phyloP scores from a whole-genome alignment of 306 rosid species.

The Cucurbita argyrosperma region DNA sequence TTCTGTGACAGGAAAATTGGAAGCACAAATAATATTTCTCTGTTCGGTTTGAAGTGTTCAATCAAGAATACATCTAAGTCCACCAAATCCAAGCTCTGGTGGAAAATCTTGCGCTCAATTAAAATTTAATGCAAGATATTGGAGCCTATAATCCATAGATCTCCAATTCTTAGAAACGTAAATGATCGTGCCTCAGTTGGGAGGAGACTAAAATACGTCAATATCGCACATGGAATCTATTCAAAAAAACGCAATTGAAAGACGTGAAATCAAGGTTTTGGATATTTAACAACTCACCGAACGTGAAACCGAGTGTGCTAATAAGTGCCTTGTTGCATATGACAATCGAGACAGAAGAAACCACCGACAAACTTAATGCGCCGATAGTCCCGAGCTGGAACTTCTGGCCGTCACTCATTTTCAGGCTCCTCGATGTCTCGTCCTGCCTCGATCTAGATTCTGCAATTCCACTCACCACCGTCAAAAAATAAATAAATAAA shows the following conservation, averaged over 20 bases:
- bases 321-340: conserved; percentile 27
- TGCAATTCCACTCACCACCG: conserved; percentile 4
- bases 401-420: conserved; percentile 7
- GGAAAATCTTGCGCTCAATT: neutral
- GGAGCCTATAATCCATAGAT: neutral
- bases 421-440: neutral
- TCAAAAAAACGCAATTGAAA: neutral
- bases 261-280: neutral
- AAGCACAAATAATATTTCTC: neutral
- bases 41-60: neutral
- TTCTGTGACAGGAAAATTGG: neutral
- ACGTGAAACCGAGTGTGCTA: conserved; percentile 20
- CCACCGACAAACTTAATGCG: conserved; percentile 31
- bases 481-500: neutral
- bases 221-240: neutral
- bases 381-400: conserved; percentile 28
- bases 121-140: neutral
- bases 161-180: neutral
- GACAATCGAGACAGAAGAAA: conserved; percentile 26
- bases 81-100: neutral
- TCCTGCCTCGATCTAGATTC: conserved; percentile 11
- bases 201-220: neutral
- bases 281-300: conserved; percentile 19
- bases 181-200: neutral
- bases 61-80: neutral